Conservation (phyloP, 257 asterid species). For the Solanum sejunctum region DNA sequence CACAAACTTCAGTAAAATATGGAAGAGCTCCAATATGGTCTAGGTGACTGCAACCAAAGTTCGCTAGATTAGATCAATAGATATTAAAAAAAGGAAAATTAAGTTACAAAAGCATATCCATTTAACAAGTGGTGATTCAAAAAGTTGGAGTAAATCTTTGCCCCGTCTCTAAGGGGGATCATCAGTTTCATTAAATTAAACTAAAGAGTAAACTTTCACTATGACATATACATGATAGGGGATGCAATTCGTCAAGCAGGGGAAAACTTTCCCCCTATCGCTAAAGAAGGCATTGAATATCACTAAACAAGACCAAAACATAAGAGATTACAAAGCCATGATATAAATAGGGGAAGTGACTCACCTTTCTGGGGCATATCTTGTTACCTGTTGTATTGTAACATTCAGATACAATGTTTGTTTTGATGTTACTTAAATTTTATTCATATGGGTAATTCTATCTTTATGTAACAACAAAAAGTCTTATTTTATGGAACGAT, state of each 20-base stretch:
- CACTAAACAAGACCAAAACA: background rate
- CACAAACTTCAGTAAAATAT: constrained; percentile 88
- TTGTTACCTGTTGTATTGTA: background rate
- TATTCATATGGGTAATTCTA: background rate
- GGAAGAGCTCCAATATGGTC: constrained; percentile 98
- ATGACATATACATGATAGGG: background rate
- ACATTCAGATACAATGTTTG: background rate
- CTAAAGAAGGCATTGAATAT: background rate
- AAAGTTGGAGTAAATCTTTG: background rate
- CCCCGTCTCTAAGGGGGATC: background rate
- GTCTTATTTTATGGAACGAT: background rate
- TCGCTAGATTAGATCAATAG: background rate
- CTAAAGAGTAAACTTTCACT: background rate
- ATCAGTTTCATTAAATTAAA: background rate
- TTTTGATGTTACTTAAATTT: background rate
- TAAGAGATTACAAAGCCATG: background rate
- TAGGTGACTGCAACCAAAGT: constrained; percentile 39
- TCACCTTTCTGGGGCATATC: background rate
- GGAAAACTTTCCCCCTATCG: background rate
- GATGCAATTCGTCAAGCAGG: background rate
- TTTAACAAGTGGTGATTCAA: background rate
- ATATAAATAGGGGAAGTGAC: background rate
- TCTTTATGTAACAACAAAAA: background rate
- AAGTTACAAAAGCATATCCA: background rate
- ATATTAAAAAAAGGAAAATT: background rate